Percentiles rank a stretch among this genome's conserved stretches.
Evolutionary conservation across 176 grass and related monocot genomes (phyloP).

Genomic region (Paspalum vaginatum): DNA sequence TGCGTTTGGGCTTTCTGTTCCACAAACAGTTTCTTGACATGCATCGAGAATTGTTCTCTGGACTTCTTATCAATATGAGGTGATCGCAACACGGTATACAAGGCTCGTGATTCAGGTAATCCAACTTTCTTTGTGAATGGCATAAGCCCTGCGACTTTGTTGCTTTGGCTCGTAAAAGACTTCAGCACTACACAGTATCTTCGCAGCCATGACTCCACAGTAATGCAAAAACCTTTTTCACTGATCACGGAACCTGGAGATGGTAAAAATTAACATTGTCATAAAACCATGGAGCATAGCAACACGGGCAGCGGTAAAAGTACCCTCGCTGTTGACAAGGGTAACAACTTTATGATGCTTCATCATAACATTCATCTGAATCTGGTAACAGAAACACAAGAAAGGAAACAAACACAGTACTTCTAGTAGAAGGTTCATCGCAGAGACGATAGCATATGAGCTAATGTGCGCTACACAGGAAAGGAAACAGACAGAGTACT

Average conservation of each 20-base stretch:
- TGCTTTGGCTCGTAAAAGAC: conserved; percentile 54
- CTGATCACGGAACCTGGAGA: background rate
- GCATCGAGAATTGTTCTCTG: conserved; percentile 62
- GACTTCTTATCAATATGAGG: conserved; percentile 81
- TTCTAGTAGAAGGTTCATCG: background rate
- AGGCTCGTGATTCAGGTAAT: conserved; percentile 50
- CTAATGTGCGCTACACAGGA: background rate
- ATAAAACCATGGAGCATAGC: conserved; percentile 1
- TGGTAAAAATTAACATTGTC: background rate
- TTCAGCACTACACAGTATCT: conserved; percentile 64
- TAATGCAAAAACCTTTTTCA: background rate
- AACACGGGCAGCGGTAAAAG: background rate
- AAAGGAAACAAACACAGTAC: background rate
- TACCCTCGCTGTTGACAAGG: background rate
- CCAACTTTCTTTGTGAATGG: conserved; percentile 44
- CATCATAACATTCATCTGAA: too few relatives aligned
- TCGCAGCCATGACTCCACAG: conserved; percentile 34
- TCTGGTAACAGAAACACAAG: background rate
- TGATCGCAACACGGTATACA: conserved; percentile 60
- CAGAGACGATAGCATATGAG: background rate
- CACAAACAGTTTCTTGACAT: conserved; percentile 51
- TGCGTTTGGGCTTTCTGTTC: conserved; percentile 23
- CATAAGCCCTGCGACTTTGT: conserved; percentile 40
- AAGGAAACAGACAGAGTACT: background rate
- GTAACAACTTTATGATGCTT: background rate